Conservation (phyloP, 176 grass and related monocot species). For the Avena insularis region DNA sequence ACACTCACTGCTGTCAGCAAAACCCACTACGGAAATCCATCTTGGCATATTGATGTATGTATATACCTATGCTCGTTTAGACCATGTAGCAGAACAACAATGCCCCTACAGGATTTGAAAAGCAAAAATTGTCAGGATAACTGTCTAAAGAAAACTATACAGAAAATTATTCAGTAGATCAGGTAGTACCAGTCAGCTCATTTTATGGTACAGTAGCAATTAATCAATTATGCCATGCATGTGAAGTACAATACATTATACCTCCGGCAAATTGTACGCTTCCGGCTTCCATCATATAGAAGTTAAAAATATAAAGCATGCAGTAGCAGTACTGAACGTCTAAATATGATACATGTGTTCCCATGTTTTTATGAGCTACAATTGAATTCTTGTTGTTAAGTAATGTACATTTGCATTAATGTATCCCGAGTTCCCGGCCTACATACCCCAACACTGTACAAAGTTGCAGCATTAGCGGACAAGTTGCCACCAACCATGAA, state of each 20-base stretch:
- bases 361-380: slow-evolving; percentile 16
- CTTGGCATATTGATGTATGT: neutral
- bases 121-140: slow-evolving; percentile 33
- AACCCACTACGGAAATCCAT: slow-evolving; percentile 41
- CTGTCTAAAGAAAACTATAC: slow-evolving; percentile 17
- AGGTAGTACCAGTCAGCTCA: slow-evolving; percentile 14
- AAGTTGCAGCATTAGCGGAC: slow-evolving; percentile 6
- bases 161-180: neutral
- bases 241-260: slow-evolving; percentile 20
- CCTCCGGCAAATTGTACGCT: neutral
- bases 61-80: slow-evolving; percentile 95
- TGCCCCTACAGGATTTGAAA: slow-evolving; percentile 58
- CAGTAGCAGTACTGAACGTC: neutral
- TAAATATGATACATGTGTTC: neutral
- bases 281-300: neutral
- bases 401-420: neutral
- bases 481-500: neutral
- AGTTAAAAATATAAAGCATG: neutral
- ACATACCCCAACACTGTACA: neutral
- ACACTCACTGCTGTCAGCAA: slow-evolving; percentile 50
- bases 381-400: neutral
- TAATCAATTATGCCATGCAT: neutral
- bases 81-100: slow-evolving; percentile 85
- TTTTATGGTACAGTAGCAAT: neutral
- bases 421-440: neutral